Evolutionary conservation across 2,329 filamentous ascomycete species (phyloP).

Genomic region (Fusarium lyarnte): DNA sequence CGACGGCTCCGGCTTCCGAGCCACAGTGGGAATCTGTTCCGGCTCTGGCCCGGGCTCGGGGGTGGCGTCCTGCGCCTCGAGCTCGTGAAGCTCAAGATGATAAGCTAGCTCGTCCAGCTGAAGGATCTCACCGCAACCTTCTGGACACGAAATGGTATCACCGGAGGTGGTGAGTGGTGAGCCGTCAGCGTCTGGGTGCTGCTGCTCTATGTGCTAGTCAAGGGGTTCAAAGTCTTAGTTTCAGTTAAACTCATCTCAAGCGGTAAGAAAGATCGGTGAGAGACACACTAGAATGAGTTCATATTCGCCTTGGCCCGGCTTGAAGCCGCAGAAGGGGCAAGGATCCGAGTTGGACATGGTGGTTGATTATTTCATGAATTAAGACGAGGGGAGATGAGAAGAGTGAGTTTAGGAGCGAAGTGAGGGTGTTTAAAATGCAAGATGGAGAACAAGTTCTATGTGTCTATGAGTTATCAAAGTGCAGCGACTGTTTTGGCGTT

Average conservation of each 20-base stretch:
- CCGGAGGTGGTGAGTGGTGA: conserved; percentile 18
- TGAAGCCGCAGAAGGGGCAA: conserved; percentile 52
- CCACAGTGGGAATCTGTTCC: conserved; percentile 1
- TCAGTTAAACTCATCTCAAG: background rate
- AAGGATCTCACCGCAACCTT: conserved; percentile 66
- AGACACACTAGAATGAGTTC: conserved; percentile 49
- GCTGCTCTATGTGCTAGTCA: conserved; percentile 44
- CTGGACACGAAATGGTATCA: conserved; percentile 30
- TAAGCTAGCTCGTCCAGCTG: conserved; percentile 36
- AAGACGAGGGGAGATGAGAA: background rate
- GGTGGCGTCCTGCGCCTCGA: conserved; percentile 34
- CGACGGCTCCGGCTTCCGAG: conserved; percentile 13
- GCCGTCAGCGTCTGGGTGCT: conserved; percentile 38
- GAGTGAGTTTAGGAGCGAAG: background rate
- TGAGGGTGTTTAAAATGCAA: background rate
- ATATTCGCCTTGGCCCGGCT: conserved; percentile 44
- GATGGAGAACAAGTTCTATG: background rate
- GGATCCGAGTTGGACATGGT: conserved; percentile 21
- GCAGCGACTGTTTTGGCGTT: background rate
- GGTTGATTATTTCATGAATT: background rate
- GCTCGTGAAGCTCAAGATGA: conserved; percentile 42
- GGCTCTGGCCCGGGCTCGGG: conserved; percentile 23
- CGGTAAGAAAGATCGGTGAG: background rate
- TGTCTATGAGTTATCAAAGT: background rate
- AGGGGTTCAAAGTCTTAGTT: conserved; percentile 21